Conservation (phyloP, 78 protist species). For the Creolimax fragrantissima region DNA sequence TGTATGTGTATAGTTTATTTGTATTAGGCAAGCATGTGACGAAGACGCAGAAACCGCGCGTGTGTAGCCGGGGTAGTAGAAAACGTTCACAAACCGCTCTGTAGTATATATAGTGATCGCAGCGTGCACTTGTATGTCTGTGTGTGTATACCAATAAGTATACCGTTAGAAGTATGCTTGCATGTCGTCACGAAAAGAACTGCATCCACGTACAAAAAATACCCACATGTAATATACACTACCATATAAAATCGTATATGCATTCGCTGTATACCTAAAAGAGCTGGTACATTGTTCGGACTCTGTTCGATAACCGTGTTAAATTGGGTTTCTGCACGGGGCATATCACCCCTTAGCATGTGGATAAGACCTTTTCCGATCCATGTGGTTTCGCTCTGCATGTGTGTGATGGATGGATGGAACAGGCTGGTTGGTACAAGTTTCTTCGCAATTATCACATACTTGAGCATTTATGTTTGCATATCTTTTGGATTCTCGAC, state of each 20-base stretch:
- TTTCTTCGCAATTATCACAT: not conserved
- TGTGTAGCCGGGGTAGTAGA: too few relatives aligned
- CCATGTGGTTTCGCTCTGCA: not conserved
- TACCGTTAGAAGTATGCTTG: not conserved
- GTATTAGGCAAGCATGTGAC: too few relatives aligned
- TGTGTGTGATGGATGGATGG: not conserved
- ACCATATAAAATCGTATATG: too few relatives aligned
- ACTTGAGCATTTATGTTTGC: not conserved
- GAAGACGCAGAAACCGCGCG: too few relatives aligned
- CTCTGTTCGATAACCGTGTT: not conserved
- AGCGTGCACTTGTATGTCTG: too few relatives aligned
- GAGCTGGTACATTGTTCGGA: not conserved
- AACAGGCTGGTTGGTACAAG: not conserved
- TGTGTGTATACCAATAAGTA: not conserved
- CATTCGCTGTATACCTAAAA: too few relatives aligned
- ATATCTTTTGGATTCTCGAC: not conserved
- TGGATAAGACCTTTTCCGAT: not conserved
- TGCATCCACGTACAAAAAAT: not conserved
- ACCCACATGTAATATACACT: too few relatives aligned
- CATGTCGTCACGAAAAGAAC: not conserved
- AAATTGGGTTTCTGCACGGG: not conserved
- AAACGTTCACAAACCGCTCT: too few relatives aligned
- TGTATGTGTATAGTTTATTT: too few relatives aligned
- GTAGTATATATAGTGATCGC: too few relatives aligned
- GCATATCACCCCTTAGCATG: not conserved